A percentile compares a stretch with the other conserved stretches of the same genome.
These are phyloP conservation scores for Protomyces pachydermus DNA, from an alignment of 1,139 yeast genomes.

Conservation along the genomic window DNA sequence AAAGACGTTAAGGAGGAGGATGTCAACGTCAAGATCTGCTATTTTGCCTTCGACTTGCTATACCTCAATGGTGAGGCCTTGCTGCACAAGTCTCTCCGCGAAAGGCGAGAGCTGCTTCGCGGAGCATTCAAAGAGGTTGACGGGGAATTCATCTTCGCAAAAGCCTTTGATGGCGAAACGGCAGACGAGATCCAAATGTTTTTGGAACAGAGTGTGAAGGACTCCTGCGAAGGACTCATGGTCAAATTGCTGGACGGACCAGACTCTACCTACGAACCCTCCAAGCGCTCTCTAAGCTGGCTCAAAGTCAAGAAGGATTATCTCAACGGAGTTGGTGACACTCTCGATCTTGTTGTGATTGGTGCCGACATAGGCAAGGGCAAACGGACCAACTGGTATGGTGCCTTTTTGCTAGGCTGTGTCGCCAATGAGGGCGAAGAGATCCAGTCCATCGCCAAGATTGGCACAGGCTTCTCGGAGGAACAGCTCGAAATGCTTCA, in stretches of 20 bases:
- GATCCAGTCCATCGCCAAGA: conserved; percentile 90
- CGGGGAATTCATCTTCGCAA: conserved; percentile 82
- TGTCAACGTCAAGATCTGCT: conserved; percentile 82
- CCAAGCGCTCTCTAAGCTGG: conserved; percentile 94
- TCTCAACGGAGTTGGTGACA: conserved; percentile 89
- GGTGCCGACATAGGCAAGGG: conserved; percentile 96
- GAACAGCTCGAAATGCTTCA: conserved; percentile 63
- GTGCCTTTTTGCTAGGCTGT: conserved; percentile 87
- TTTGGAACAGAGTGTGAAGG: conserved; percentile 81
- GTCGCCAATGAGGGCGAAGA: conserved; percentile 78
- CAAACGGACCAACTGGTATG: conserved; percentile 89
- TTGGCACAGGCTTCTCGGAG: conserved; percentile 95
- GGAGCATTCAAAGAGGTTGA: conserved; percentile 56
- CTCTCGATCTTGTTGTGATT: conserved; percentile 83
- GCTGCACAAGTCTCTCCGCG: conserved; percentile 61
- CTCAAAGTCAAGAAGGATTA: conserved; percentile 90
- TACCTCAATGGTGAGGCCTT: conserved; percentile 65
- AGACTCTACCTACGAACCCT: conserved; percentile 86
- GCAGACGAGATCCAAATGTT: conserved; percentile 70
- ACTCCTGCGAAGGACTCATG: conserved; percentile 94
- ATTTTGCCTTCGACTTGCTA: conserved; percentile 84
- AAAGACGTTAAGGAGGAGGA: conserved; percentile 85
- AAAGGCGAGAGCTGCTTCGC: conserved; percentile 60
- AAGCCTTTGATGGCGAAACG: conserved; percentile 63
- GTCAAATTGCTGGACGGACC: conserved; percentile 77